phyloP scores from a whole-genome alignment of 305 asterid genomes.

The Fraxinus angustifolia region DNA sequence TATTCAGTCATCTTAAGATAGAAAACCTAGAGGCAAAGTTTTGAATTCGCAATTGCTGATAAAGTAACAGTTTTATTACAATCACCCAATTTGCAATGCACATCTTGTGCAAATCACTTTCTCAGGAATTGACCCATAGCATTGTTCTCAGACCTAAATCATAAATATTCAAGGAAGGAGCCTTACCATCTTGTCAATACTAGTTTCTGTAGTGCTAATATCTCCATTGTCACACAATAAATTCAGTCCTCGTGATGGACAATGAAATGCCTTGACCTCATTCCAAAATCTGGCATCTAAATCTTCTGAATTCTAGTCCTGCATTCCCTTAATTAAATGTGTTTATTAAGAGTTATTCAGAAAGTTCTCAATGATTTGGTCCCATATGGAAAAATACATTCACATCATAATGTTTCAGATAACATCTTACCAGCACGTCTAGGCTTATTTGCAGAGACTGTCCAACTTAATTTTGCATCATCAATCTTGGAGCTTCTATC shows the following conservation, averaged over 20 bases:
- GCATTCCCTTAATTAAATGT: neutral
- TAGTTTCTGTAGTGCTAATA: neutral
- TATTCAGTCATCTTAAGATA: neutral
- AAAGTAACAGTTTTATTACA: neutral
- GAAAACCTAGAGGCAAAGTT: neutral
- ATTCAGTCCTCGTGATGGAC: neutral
- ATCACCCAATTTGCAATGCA: neutral
- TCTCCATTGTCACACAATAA: neutral
- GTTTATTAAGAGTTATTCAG: neutral
- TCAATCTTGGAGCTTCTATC: conserved; percentile 30
- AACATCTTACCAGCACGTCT: conserved; percentile 68
- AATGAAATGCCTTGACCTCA: neutral
- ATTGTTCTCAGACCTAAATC: neutral
- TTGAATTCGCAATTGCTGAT: neutral
- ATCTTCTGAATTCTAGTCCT: neutral
- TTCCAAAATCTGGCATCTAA: neutral
- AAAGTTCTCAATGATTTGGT: neutral
- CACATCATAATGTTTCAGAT: conserved; percentile 14
- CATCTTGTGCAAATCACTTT: neutral
- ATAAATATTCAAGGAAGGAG: neutral
- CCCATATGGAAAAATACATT: neutral
- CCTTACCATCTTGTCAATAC: neutral
- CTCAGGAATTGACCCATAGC: neutral
- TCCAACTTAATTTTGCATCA: conserved; percentile 27
- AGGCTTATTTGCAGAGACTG: conserved; percentile 36